Conservation (phyloP, 306 rosid genomes). For the Clitoria ternatea region DNA sequence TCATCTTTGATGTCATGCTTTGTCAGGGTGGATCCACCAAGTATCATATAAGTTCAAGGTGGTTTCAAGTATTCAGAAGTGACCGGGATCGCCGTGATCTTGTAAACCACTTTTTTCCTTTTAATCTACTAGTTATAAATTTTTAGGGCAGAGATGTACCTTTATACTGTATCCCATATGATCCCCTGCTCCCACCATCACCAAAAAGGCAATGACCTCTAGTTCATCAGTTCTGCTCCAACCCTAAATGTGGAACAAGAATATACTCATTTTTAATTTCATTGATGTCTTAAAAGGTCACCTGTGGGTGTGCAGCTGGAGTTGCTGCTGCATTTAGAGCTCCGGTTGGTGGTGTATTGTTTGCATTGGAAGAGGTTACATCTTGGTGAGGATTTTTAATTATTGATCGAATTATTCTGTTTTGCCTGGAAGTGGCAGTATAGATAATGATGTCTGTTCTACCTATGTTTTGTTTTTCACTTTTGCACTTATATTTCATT, state of each 20-base stretch:
- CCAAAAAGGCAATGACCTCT: neutral
- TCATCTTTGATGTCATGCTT: slow-evolving; percentile 30
- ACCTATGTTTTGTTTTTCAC: neutral
- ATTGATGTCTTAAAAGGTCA: slow-evolving; percentile 57
- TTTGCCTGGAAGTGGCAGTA: slow-evolving; percentile 43
- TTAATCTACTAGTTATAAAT: slow-evolving; percentile 1
- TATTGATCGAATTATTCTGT: slow-evolving; percentile 18
- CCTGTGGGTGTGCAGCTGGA: slow-evolving; percentile 99
- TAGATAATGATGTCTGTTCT: neutral
- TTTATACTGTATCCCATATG: slow-evolving; percentile 16
- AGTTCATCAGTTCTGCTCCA: slow-evolving; percentile 1
- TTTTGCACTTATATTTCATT: slow-evolving; percentile 2
- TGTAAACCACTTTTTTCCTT: slow-evolving; percentile 40
- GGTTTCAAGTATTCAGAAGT: slow-evolving; percentile 88
- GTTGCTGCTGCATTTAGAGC: slow-evolving; percentile 99
- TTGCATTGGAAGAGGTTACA: slow-evolving; percentile 97
- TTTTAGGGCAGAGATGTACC: slow-evolving; percentile 9
- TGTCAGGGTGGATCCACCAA: slow-evolving; percentile 89
- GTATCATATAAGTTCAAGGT: slow-evolving; percentile 82
- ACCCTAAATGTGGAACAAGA: slow-evolving; percentile 7
- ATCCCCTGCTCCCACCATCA: neutral
- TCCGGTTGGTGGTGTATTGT: slow-evolving; percentile 97
- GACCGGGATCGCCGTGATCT: slow-evolving; percentile 96
- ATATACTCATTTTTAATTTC: slow-evolving; percentile 25
- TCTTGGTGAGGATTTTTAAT: slow-evolving; percentile 64